phyloP scores from a whole-genome alignment of 1,284 basidiomycete species.

The Retiboletus flavoniger region DNA sequence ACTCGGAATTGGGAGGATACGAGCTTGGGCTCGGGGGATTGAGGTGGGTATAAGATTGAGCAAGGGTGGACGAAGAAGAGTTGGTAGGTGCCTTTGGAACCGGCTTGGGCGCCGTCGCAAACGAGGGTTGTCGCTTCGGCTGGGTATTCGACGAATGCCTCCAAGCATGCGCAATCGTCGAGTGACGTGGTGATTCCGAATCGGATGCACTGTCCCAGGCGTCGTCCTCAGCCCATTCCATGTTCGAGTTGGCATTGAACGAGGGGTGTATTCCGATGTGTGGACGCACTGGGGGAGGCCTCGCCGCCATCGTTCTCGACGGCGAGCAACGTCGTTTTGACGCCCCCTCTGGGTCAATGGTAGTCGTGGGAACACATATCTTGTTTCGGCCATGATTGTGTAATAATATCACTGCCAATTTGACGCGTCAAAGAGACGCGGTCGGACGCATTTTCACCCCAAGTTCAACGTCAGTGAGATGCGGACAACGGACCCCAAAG shows the following conservation, averaged over 20 bases:
- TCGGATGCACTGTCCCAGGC: constrained; percentile 89
- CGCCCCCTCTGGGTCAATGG: background rate
- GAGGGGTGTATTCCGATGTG: constrained; percentile 67
- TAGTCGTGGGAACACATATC: constrained; percentile 15
- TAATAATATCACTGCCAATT: background rate
- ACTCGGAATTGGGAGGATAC: constrained; percentile 58
- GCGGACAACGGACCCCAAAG: constrained; percentile 19
- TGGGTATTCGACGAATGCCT: constrained; percentile 37
- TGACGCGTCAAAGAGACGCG: constrained; percentile 3
- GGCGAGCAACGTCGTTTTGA: constrained; percentile 6
- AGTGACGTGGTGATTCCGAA: constrained; percentile 64
- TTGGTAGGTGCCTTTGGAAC: constrained; percentile 51
- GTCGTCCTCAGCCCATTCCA: constrained; percentile 81
- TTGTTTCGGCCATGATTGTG: background rate
- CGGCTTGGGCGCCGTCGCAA: constrained; percentile 54
- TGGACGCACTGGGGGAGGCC: constrained; percentile 73
- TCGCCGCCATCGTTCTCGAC: constrained; percentile 53
- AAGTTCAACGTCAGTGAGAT: background rate
- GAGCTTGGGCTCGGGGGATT: constrained; percentile 74
- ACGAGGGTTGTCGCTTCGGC: constrained; percentile 34
- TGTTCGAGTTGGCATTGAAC: constrained; percentile 45
- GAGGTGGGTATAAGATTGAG: constrained; percentile 81
- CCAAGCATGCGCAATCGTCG: constrained; percentile 49
- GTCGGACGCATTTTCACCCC: too few species aligned
- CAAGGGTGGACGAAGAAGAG: constrained; percentile 66